Conservation (phyloP, 306 rosid genomes). For the Casuarina equisetifolia region DNA sequence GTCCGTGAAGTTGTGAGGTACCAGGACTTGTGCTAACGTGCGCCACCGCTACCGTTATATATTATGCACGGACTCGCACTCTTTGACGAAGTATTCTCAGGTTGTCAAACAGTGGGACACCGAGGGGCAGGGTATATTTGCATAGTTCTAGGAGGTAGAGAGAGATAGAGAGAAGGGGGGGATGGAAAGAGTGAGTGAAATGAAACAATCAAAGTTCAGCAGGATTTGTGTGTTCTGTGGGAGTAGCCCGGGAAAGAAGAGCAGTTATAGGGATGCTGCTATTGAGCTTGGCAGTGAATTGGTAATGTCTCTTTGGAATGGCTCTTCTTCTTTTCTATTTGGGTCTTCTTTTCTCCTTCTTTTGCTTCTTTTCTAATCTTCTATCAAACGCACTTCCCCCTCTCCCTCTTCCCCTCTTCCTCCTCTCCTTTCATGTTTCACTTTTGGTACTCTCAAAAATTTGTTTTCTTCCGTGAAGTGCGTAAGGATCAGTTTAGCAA, state of each 20-base stretch:
- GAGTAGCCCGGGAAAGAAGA: constrained; percentile 88
- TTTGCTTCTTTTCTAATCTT: neutral
- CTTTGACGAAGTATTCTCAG: constrained; percentile 33
- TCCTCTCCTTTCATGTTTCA: neutral
- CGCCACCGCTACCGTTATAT: constrained; percentile 39
- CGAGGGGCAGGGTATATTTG: constrained; percentile 27
- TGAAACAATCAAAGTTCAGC: constrained; percentile 70
- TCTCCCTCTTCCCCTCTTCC: neutral
- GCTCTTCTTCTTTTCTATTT: neutral
- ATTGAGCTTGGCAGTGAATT: constrained; percentile 84
- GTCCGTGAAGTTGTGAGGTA: constrained; percentile 33
- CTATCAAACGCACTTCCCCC: too few relatives aligned
- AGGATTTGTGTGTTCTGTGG: constrained; percentile 97
- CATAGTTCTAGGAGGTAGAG: neutral
- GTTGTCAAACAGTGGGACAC: constrained; percentile 41
- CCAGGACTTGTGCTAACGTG: constrained; percentile 35
- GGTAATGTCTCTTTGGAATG: constrained; percentile 45
- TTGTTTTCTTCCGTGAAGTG: neutral
- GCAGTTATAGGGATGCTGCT: constrained; percentile 83
- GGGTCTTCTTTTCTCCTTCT: neutral
- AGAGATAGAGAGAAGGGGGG: neutral
- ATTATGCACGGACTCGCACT: constrained; percentile 27
- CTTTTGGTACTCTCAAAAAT: neutral
- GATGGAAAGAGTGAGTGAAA: constrained; percentile 51
- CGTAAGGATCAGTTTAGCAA: neutral